Base-by-base conservation (phyloP, 495 filamentous ascomycete species). In the Polyplosphaeria fusca region DNA sequence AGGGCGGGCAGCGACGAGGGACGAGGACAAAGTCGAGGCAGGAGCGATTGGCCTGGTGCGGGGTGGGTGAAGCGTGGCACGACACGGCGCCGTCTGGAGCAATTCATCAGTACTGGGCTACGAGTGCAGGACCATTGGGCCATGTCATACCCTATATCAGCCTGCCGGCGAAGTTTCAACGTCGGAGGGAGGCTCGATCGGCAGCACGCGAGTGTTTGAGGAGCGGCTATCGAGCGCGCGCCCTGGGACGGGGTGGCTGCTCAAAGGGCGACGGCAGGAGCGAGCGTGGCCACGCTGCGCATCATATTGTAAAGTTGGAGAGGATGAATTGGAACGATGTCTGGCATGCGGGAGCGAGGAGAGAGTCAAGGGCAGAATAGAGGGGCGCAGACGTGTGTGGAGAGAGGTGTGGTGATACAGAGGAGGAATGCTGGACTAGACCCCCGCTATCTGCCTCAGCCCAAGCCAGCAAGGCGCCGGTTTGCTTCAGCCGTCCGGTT, bases 401-500 rank as follows among this genome's bases (percentile, higher is more conserved):
- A 5, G 44, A 26, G 41, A 19, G 37, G 19, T 2, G 49, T 53
- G 56, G 42, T 60, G 48, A 48, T 58, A 52, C 54, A 58, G 45
- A 43, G 22, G 45, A 44, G 54, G 54, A 57, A 57, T 50, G 54
- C 35, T 35, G 55, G 30, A 9, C 30, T 35, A 42, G 30, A 23
- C 47, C 56, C 56, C 48, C 55, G 55, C 56, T 60, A 60, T 60
- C 41, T 35, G 56, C 48, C 28, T 26, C 55, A 26, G 28, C 39
- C 48, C 23, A 41, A 42, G 4, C 5, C 43, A 45, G 45, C 55
- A 57, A 51, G 55, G 46, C 54, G 55, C 35, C 55, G 55, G 18
- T 51, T 22, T 43, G 25, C n/a, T 39, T 49, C 54, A 57, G 53
- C 43, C 44, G 35, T 49, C 42, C 44, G 24, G 53, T 23, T 49